Conservation (phyloP, 495 filamentous ascomycete species). For the Lasiosphaeria ovina region DNA sequence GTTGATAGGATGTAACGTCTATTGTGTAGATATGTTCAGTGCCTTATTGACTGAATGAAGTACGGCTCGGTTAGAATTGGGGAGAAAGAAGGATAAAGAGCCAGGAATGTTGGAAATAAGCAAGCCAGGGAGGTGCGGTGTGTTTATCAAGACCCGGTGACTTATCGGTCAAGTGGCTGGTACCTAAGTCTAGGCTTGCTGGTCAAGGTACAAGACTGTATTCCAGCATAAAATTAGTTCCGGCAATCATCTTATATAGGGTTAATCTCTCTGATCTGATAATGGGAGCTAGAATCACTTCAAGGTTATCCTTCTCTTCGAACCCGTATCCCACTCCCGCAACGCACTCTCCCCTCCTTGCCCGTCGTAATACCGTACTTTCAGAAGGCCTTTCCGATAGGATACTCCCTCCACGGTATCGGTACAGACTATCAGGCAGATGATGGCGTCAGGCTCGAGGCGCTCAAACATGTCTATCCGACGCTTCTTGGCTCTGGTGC, state of each 20-base stretch:
- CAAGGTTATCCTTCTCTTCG: constrained; percentile 16
- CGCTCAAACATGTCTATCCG: constrained; percentile 22
- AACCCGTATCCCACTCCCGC: constrained; percentile 17
- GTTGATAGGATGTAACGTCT: no score
- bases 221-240: background rate
- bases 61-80: no score
- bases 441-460: constrained; percentile 18
- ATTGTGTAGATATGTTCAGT: no score
- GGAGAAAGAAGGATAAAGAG: no score
- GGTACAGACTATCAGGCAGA: constrained; percentile 20
- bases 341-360: constrained; percentile 15
- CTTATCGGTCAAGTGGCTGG: no score
- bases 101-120: no score
- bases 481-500: constrained; percentile 11
- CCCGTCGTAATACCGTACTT: constrained; percentile 14
- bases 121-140: no score
- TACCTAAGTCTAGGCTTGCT: no score
- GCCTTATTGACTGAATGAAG: no score
- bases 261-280: background rate
- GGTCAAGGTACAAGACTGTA: no score
- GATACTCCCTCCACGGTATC: constrained; percentile 11
- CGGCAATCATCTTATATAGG: background rate
- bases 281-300: constrained; percentile 2
- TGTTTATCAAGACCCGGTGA: no score
- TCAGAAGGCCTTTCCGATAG: constrained; percentile 18